Percentiles rank a stretch among this genome's conserved stretches.
Conservation (phyloP, 371 early-diverging fungal genomes). For the Apophysomyces ossiformis region DNA sequence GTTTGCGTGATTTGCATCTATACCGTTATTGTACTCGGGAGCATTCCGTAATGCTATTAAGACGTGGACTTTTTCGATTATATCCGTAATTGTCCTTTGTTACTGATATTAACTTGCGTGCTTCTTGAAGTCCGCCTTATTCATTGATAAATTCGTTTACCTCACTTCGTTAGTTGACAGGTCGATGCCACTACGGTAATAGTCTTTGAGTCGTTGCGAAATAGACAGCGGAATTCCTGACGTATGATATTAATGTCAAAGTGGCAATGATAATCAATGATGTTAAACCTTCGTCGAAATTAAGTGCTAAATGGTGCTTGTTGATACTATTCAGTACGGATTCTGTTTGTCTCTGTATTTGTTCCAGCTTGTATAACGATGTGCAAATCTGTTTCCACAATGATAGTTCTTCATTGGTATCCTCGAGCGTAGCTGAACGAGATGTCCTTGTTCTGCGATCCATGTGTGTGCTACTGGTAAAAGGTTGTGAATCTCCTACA, state of each 20-base stretch:
- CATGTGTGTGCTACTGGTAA: slow-evolving; percentile 22
- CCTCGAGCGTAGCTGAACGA: slow-evolving; percentile 54
- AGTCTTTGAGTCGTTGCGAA: slow-evolving; percentile 35
- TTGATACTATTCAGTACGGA: slow-evolving; percentile 46
- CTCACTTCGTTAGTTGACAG: slow-evolving; percentile 45
- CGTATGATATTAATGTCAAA: slow-evolving; percentile 17
- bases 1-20: slow-evolving; percentile 10
- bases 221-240: slow-evolving; percentile 38
- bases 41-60: slow-evolving; percentile 59
- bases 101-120: background rate
- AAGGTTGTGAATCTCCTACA: too few relatives aligned
- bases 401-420: slow-evolving; percentile 56
- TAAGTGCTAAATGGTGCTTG: slow-evolving; percentile 38
- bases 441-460: slow-evolving; percentile 59
- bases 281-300: slow-evolving; percentile 51
- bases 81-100: slow-evolving; percentile 55
- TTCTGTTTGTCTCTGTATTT: slow-evolving; percentile 50
- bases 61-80: slow-evolving; percentile 60
- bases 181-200: slow-evolving; percentile 45
- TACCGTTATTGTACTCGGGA: slow-evolving; percentile 49
- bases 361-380: slow-evolving; percentile 53
- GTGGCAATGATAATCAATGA: slow-evolving; percentile 14
- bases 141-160: slow-evolving; percentile 24
- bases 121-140: background rate
- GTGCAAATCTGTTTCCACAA: slow-evolving; percentile 67